Evolutionary conservation across 2,329 filamentous ascomycete genomes (phyloP), one percentile per base, ranked within the genome.

Genomic region (Scortechinia acanthostroma): DNA sequence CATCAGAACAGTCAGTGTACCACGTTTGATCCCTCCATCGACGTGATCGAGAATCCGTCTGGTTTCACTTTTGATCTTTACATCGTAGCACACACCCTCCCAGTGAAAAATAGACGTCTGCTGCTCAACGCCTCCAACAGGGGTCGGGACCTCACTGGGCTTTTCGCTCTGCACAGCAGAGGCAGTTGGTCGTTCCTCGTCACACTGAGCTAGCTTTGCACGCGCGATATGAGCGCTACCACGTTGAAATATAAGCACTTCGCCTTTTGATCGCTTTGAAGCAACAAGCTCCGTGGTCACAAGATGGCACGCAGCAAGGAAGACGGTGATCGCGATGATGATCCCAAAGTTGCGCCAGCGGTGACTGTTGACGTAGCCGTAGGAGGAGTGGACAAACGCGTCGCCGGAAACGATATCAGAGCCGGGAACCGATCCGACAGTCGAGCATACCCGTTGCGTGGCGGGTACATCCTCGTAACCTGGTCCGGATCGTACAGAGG

Each of bases 1-100:
- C 83, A 87, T 88, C 0, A 87, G 69, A 10, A 82, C 84, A 4
- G 83, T 88, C 14, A 86, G 63, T 15, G 83, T 87, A 44, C 84
- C 84, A 1, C 84, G 84, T 59, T 87, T 85, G 44, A 88, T 82
- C 81, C 82, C 88, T 10, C 85, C 84, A 53, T 86, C 80, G 2
- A 88, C 81, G 43, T 85, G 67, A 49, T 88, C 78, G 20, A 88
- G 65, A 54, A 91, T 81, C 6, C 81, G 74, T 23, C 84, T 71
- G 1, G 68, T 62, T 50, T 86, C 76, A 2, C 66, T 67, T 53
- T 85, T 85, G 59, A 88, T 84, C 54, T 80, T 78, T 58, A 89
- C 85, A 48, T 88, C 83, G 54, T 88, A 89, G 62, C 80, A 85
- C 2, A 88, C 78, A 48, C 86, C 70, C 49, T 77, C 70, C 85